Evolutionary conservation across 2,329 filamentous ascomycete species (phyloP).

Genomic region (Sordariomycetes sp.): DNA sequence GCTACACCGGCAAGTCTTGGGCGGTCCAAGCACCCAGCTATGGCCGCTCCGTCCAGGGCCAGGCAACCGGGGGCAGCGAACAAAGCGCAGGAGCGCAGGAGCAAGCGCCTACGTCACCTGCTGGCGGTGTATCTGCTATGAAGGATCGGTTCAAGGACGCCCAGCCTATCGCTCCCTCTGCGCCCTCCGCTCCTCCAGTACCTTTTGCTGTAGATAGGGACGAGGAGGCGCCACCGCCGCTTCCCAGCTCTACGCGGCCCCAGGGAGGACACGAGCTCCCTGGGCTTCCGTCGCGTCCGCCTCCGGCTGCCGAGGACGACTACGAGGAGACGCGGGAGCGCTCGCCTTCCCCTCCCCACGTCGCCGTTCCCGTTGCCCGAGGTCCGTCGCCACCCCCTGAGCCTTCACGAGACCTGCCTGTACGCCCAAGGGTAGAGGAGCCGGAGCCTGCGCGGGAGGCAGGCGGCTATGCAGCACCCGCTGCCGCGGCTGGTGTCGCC

Average conservation of each 20-base stretch:
- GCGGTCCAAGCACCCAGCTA: conserved; percentile 64
- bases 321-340: conserved; percentile 47
- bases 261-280: conserved; percentile 70
- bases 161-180: conserved; percentile 46
- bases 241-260: conserved; percentile 56
- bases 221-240: conserved; percentile 28
- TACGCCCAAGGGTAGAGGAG: conserved; percentile 1
- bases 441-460: conserved; percentile 5
- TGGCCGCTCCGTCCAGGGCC: conserved; percentile 49
- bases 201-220: conserved; percentile 4
- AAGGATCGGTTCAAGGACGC: conserved; percentile 74
- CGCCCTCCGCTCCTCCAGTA: conserved; percentile 32
- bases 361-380: conserved; percentile 76
- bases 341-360: conserved; percentile 65
- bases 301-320: conserved; percentile 43
- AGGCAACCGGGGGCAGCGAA: conserved; percentile 48
- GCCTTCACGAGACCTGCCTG: conserved; percentile 5
- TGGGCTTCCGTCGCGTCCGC: conserved; percentile 55
- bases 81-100: conserved; percentile 12
- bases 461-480: conserved; percentile 2
- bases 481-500: conserved; percentile 1
- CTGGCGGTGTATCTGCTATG: conserved; percentile 60
- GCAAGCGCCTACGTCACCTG: conserved; percentile 31
- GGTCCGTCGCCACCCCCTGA: conserved; percentile 17
- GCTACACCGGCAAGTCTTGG: conserved; percentile 85